Conservation (phyloP, 257 asterid species). For the Ballota nigra region DNA sequence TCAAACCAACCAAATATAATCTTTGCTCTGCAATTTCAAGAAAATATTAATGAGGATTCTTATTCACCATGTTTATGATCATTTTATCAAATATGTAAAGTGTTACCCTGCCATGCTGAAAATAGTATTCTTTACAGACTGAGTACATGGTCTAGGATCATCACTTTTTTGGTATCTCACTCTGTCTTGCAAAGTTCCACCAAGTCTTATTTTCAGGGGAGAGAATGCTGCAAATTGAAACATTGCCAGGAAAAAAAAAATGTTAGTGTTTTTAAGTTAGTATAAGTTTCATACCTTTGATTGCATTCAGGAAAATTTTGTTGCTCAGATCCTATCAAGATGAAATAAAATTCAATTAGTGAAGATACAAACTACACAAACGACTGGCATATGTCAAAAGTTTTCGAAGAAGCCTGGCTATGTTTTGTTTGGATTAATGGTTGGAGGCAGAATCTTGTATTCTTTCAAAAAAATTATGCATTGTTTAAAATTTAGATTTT, state of each 20-base stretch:
- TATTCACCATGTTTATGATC: not conserved
- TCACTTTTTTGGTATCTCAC: constrained; percentile 51
- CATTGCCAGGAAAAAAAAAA: not conserved
- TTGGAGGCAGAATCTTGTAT: too few species aligned
- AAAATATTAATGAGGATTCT: not conserved
- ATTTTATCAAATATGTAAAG: not conserved
- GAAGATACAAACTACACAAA: too few species aligned
- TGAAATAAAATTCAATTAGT: not conserved
- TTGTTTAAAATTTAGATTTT: too few species aligned
- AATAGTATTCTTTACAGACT: constrained; percentile 43
- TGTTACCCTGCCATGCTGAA: constrained; percentile 65
- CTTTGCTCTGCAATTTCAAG: constrained; percentile 46
- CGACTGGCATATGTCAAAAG: not conserved
- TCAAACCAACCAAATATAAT: constrained; percentile 78
- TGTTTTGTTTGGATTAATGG: too few species aligned
- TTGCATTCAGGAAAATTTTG: constrained; percentile 57
- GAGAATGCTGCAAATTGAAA: constrained; percentile 62
- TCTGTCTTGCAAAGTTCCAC: constrained; percentile 89
- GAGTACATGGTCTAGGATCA: constrained; percentile 42
- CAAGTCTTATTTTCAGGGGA: constrained; percentile 75
- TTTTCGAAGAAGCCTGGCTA: too few species aligned
- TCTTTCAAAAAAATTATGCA: too few species aligned
- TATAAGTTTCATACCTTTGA: constrained; percentile 51
- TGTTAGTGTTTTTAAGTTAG: not conserved
- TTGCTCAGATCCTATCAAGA: constrained; percentile 65